phyloP scores from a whole-genome alignment of 2,329 filamentous ascomycete species.

The Diaporthe sp. region DNA sequence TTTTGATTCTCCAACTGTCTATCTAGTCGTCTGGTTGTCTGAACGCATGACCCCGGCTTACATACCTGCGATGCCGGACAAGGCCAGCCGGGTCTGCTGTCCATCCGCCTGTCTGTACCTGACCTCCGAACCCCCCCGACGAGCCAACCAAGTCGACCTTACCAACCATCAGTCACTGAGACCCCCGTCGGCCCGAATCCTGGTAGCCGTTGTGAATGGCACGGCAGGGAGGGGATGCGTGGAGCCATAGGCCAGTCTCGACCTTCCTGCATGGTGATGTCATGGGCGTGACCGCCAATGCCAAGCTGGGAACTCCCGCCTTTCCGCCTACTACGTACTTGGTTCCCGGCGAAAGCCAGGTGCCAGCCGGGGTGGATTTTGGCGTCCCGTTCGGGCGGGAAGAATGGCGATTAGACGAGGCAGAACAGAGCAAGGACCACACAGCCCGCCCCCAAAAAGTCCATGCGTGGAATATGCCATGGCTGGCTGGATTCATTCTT shows the following conservation, averaged over 20 bases:
- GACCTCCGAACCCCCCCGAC: not conserved
- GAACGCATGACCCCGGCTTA: not conserved
- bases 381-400: not conserved
- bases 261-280: slow-evolving; percentile 26
- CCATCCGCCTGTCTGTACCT: not conserved
- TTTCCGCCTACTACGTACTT: not conserved
- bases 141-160: not conserved
- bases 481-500: not conserved
- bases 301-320: slow-evolving; percentile 35
- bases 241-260: slow-evolving; percentile 4
- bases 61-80: not conserved
- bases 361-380: slow-evolving; percentile 9
- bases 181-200: not conserved
- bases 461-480: not conserved
- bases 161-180: not conserved
- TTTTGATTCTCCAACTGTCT: not conserved
- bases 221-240: not conserved
- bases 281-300: slow-evolving; percentile 12
- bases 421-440: too few species aligned
- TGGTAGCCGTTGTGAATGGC: not conserved
- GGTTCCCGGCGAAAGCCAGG: not conserved
- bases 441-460: too few species aligned
- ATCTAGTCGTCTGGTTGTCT: not conserved
- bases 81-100: not conserved
- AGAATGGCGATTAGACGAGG: not conserved